A percentile compares a stretch with the other conserved stretches of the same genome.
Evolutionary conservation across 2,329 filamentous ascomycete species (phyloP).

Genomic region (Penicillium sp.): DNA sequence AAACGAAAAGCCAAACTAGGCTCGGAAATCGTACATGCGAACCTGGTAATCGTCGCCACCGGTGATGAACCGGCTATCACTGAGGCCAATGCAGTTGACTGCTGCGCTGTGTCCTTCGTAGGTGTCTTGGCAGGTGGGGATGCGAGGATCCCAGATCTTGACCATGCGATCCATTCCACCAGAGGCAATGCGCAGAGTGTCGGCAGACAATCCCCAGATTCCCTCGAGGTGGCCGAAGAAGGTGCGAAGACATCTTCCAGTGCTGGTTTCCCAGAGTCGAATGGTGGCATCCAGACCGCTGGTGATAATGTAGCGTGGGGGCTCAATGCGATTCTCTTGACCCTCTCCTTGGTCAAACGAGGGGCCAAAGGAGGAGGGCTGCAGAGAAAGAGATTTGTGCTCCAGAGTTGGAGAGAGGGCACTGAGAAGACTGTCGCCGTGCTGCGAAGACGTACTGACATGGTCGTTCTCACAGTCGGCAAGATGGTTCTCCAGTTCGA

Average conservation of each 20-base stretch:
- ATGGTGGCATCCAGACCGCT: constrained; percentile 90
- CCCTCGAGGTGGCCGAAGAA: constrained; percentile 98
- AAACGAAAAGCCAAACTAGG: constrained; percentile 14
- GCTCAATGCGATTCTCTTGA: constrained; percentile 61
- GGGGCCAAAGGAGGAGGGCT: constrained; percentile 59
- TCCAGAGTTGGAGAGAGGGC: constrained; percentile 28
- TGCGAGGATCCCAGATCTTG: constrained; percentile 92
- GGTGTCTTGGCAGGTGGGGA: constrained; percentile 87
- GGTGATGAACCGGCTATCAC: constrained; percentile 84
- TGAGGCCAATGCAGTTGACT: constrained; percentile 89
- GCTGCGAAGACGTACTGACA: constrained; percentile 38
- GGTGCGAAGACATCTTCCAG: constrained; percentile 79
- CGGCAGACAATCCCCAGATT: constrained; percentile 88
- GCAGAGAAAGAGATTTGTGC: constrained; percentile 35
- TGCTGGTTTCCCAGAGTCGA: constrained; percentile 85
- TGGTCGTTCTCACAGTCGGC: constrained; percentile 60
- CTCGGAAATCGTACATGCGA: constrained; percentile 74
- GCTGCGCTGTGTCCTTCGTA: constrained; percentile 89
- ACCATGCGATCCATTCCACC: constrained; percentile 93
- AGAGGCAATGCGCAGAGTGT: constrained; percentile 83
- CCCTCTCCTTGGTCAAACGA: constrained; percentile 61
- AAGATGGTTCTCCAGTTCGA: constrained; percentile 78
- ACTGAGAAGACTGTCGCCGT: constrained; percentile 28
- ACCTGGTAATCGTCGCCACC: constrained; percentile 94
- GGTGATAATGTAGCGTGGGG: constrained; percentile 89